Base-by-base conservation (phyloP, 2,329 filamentous ascomycete genomes). In the Thelonectria olida region DNA sequence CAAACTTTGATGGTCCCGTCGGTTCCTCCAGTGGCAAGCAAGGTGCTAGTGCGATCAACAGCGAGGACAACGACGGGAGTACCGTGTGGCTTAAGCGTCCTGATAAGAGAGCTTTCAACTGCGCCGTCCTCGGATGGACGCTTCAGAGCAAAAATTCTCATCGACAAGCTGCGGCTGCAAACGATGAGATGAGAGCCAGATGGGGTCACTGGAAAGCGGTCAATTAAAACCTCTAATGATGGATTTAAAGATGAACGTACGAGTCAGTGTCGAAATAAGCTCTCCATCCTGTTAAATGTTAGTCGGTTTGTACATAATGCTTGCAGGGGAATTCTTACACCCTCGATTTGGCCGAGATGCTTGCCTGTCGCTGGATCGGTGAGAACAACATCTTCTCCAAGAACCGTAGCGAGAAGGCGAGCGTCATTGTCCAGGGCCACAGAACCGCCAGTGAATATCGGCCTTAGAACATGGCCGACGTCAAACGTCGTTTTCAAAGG, bases 1-100 rank as follows among this genome's bases (percentile, higher is more conserved):
- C 95, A 99, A 53, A 99, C 90, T 77, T 99, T 99, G 71, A 98
- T 92, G 1, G 91, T 88, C 22, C 96, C 96, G 74, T 99, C 96
- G 4, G 96, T 94, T 49, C 92, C 92, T 64, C 96, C 96, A 15
- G 95, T 98, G 15, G 94, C 96, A 42, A 99, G 84, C 12, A 99
- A 82, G 2, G 95, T 97, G 72, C 94, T 91, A 1, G 94, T 97
- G 54, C 88, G 85, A 75, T 99, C 96, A 63, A 96, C 88, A 1
- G 92, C 89, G 13, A 95, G 83, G 8, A 95, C 92, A 2, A 97
- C 90, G 2, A 98, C 93, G 0, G 96, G 96, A 2, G 95, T 94
- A 0, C 88, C 86, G 74, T 98, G 96, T 7, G 96, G 93, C 76
- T 97, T 97, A 28, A 97, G 78, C 3, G 92, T 94, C 70, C 93